Base-by-base conservation (phyloP, 768 basidiomycete species). In the Sarcodon aspratus region DNA sequence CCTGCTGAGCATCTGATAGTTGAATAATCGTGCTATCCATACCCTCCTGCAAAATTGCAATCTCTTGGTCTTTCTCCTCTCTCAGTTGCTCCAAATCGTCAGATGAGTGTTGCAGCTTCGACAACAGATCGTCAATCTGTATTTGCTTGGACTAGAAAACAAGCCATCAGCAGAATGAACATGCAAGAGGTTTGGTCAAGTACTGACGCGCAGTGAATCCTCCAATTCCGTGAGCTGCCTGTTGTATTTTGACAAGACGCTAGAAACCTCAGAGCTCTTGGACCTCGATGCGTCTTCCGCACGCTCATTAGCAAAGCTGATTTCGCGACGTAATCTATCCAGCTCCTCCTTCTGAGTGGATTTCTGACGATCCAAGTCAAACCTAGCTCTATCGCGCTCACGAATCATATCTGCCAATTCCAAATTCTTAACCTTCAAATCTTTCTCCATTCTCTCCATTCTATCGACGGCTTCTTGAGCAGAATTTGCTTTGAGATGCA, bases 361-460 rank as follows among this genome's bases (percentile, higher is more conserved):
- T 68, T 95, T 97, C 62, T 90, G 77, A 17, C 96, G 75, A 61
- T 99, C 96, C 18, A 97, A 70, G 55, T 99, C 96, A 59, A 96
- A 98, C 40, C 96, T 74, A 34, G 95, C 93, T 49, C 94, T 76
- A 61, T 99, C 96, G 33, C 96, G 81, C 65, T 99, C 96, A 43
- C 95, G 79, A 56, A 99, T 85, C 96, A 99, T 99, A 62, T 98
- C 96, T 18, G 96, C 96, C 15, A 99, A 71, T 64, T 98, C 96
- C 48, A 99, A 66, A 61, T 97, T 99, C 77, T 99, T 99, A n/a
- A 89, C 75, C 69, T 98, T 99, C 57, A 98, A 71, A 62, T 99
- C 96, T 33, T 93, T 75, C 63, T 99, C 96, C 93, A 98, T 98
- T 50, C 94, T 75, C 65, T 98, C 96, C 93, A 99, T 97, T 55